A percentile compares a stretch with the other conserved stretches of the same genome.
Evolutionary conservation across 768 basidiomycete species (phyloP).

Genomic region (Naganishia antarctica): DNA sequence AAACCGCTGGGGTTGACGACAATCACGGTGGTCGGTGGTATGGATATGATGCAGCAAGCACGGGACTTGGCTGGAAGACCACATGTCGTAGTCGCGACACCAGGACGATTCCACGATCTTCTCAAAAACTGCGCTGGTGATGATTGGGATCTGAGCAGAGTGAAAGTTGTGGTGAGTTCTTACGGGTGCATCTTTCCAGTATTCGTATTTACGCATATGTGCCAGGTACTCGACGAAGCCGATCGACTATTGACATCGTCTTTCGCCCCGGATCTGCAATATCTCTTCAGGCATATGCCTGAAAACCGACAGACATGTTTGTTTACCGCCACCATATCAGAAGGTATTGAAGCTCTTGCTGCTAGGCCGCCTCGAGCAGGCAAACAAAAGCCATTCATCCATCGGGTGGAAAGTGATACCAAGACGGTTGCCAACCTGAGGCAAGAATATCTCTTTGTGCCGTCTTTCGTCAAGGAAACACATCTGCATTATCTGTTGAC

Average conservation of each 20-base stretch:
- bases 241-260: constrained; percentile 84
- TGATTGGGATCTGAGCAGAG: constrained; percentile 76
- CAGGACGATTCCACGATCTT: constrained; percentile 89
- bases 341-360: constrained; percentile 73
- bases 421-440: constrained; percentile 84
- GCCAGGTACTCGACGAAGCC: constrained; percentile 89
- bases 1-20: constrained; percentile 73
- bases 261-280: constrained; percentile 76
- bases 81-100: constrained; percentile 91
- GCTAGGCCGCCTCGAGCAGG: constrained; percentile 68
- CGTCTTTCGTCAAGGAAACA: constrained; percentile 86
- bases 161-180: constrained; percentile 71
- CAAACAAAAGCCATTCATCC: constrained; percentile 79
- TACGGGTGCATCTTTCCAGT: not conserved
- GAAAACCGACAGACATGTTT: constrained; percentile 88
- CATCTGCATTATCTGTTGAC: constrained; percentile 86
- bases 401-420: constrained; percentile 66
- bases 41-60: constrained; percentile 96
- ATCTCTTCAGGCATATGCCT: constrained; percentile 72
- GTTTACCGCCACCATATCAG: constrained; percentile 91
- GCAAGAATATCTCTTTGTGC: constrained; percentile 85
- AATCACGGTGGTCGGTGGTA: constrained; percentile 87
- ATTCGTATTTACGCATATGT: not conserved
- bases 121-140: constrained; percentile 65
- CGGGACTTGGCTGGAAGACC: constrained; percentile 77